These are phyloP conservation scores for Coemansia sp. DNA, from an alignment of 192 early-diverging fungal genomes.

Conservation along the genomic window DNA sequence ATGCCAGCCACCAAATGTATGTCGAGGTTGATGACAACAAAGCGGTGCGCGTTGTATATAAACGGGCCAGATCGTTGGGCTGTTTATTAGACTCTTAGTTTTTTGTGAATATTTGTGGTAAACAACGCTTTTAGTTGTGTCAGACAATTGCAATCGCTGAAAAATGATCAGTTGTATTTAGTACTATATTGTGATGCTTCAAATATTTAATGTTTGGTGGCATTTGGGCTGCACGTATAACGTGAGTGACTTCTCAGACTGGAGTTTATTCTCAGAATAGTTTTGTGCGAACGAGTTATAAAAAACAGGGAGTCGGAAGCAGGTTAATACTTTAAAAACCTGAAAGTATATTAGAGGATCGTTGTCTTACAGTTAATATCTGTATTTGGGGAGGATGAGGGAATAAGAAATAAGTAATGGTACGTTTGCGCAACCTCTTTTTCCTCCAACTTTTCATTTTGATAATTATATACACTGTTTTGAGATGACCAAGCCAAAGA, in stretches of 20 bases:
- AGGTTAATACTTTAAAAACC: neutral
- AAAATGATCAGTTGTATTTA: too few relatives aligned
- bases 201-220: too few relatives aligned
- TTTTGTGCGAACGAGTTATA: neutral
- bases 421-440: neutral
- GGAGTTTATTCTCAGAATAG: neutral
- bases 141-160: too few relatives aligned
- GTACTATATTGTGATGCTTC: too few relatives aligned
- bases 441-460: neutral
- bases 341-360: neutral
- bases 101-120: neutral
- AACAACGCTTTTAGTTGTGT: neutral
- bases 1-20: conserved; percentile 36
- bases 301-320: neutral
- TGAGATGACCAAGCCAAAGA: conserved; percentile 40
- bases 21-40: conserved; percentile 32
- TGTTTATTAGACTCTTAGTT: neutral
- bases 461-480: neutral
- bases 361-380: neutral
- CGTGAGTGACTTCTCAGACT: too few relatives aligned
- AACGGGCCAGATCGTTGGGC: neutral
- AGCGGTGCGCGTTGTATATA: conserved; percentile 35
- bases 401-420: neutral
- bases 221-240: too few relatives aligned
- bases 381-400: neutral